phyloP scores from a whole-genome alignment of 2,329 filamentous ascomycete species.

The Aureobasidium sp. region DNA sequence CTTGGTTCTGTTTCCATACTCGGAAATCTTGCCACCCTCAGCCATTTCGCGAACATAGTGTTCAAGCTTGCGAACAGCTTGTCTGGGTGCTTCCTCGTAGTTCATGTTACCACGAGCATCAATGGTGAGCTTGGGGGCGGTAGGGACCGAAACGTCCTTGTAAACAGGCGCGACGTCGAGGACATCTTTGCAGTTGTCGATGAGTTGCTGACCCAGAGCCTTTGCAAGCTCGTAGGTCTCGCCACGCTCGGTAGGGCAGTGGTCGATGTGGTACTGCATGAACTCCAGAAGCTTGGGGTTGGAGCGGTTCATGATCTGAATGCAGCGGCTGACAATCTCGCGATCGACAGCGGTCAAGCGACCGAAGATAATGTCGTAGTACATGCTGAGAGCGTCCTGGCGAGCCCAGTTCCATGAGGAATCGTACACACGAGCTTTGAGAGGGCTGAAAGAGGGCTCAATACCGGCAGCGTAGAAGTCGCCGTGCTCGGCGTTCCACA shows the following conservation, averaged over 20 bases:
- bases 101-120: conserved; percentile 87
- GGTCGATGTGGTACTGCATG: conserved; percentile 99
- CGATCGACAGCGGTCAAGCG: conserved; percentile 87
- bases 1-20: conserved; percentile 97
- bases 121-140: conserved; percentile 85
- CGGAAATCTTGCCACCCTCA: conserved; percentile 94
- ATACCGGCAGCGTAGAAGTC: conserved; percentile 95
- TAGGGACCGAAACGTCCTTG: conserved; percentile 91
- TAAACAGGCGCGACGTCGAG: conserved; percentile 77
- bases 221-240: conserved; percentile 98
- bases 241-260: conserved; percentile 91
- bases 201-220: conserved; percentile 83
- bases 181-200: conserved; percentile 96
- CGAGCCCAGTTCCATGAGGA: conserved; percentile 99
- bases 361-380: conserved; percentile 98
- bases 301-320: conserved; percentile 98
- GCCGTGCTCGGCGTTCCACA: conserved; percentile 93
- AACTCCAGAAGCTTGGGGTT: conserved; percentile 94
- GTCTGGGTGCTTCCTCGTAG: conserved; percentile 78
- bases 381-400: conserved; percentile 96
- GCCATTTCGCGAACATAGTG: conserved; percentile 99
- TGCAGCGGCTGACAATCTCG: conserved; percentile 97
- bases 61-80: conserved; percentile 91
- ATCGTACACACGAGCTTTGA: conserved; percentile 95
- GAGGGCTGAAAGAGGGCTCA: conserved; percentile 82